Conservation (phyloP, 441 rosid genomes). For the Gossypium davidsonii region DNA sequence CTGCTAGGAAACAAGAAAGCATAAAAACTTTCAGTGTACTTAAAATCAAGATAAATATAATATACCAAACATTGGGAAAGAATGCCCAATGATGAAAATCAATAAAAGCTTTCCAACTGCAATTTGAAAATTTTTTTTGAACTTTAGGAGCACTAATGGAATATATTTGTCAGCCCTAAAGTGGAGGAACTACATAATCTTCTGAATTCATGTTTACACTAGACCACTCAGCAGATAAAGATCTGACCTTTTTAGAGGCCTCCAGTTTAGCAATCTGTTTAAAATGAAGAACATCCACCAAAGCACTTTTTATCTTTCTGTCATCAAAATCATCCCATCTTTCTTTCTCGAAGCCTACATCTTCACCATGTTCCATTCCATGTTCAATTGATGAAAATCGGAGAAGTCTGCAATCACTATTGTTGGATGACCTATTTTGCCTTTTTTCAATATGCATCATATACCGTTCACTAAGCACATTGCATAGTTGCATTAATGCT, state of each 20-base stretch:
- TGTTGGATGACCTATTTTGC: conserved; percentile 32
- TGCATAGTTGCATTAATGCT: conserved; percentile 78
- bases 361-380: conserved; percentile 33
- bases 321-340: conserved; percentile 87
- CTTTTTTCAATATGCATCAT: conserved; percentile 53
- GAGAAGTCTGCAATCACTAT: conserved; percentile 32
- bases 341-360: conserved; percentile 36
- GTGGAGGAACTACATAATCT: conserved; percentile 30
- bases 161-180: neutral
- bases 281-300: conserved; percentile 60
- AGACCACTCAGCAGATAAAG: conserved; percentile 46
- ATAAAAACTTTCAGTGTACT: conserved; percentile 3
- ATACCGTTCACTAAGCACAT: conserved; percentile 68
- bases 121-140: neutral
- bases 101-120: conserved; percentile 4
- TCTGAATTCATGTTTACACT: conserved; percentile 39
- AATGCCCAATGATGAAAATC: neutral
- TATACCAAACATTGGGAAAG: conserved; percentile 12
- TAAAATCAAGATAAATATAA: conserved; percentile 16
- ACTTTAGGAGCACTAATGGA: neutral
- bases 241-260: conserved; percentile 39
- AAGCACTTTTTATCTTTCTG: conserved; percentile 41
- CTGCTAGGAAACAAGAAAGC: conserved; percentile 26
- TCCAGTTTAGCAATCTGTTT: conserved; percentile 65
- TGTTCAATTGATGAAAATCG: conserved; percentile 26